Base-by-base conservation (phyloP, 371 early-diverging fungal genomes). In the Batrachochytrium dendrobatidis region DNA sequence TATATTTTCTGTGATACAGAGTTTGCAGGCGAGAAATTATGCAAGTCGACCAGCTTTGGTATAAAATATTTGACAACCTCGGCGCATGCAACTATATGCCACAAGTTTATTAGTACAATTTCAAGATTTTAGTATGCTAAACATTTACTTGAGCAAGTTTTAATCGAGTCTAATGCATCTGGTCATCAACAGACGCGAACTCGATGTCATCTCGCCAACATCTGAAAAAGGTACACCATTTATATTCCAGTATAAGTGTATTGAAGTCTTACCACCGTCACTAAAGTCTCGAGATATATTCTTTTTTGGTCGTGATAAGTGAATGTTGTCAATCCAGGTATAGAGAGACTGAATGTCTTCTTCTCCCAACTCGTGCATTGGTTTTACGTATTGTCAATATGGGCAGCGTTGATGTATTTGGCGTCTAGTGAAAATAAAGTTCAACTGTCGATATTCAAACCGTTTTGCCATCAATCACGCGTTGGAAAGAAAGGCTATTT, bases 1-100 rank as follows among this genome's bases (percentile, higher is more conserved):
- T 76, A 76, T 25, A 79, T 33, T 53, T 80, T 80, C 49, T 80
- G 81, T 5, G 66, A 48, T 32, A 69, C 59, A 8, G 70, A 61
- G 64, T 73, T 75, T 31, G 81, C 77, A 0, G 81, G 67, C 5
- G 77, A 67, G 58, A 79, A 80, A 63, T 75, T 79, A 71, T 80
- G 80, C 48, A 79, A 34, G 15, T 79, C 79, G 32, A 80, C 73
- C n/a, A 78, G 61, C 45, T 73, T 73, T 18, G 79, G 79, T 34
- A 70, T 29, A 51, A 69, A 77, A 54, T 78, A 73, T 28, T 59
- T 62, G 20, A 77, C 55, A 22, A 80, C 66, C 56, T 80, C 81
- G 4, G 80, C 80, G 12, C 65, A 34, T 3, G 70, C 67, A 29
- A 78, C 77, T 76, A 53, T 3, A n/a, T n/a, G n/a, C n/a, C n/a